phyloP scores from a whole-genome alignment of 805 yeast genomes.

The Cyberlindnera bimundalis region DNA sequence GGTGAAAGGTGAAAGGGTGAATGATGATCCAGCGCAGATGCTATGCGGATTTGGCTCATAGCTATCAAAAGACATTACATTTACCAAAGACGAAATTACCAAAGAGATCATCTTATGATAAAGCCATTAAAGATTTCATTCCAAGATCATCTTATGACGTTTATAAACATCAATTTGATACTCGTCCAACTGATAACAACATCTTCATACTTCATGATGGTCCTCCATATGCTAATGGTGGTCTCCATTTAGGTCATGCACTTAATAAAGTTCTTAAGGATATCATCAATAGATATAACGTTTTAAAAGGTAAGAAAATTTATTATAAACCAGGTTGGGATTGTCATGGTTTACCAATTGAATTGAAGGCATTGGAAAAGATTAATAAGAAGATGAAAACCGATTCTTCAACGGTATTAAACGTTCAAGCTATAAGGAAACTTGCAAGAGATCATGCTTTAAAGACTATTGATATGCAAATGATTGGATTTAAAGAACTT shows the following conservation, averaged over 20 bases:
- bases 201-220: constrained; percentile 86
- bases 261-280: constrained; percentile 88
- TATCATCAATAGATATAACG: constrained; percentile 68
- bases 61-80: constrained; percentile 26
- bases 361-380: constrained; percentile 70
- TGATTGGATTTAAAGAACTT: constrained; percentile 57
- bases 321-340: constrained; percentile 95
- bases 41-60: constrained; percentile 22
- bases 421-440: constrained; percentile 56
- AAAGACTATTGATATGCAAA: constrained; percentile 62
- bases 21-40: constrained; percentile 1
- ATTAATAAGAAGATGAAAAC: constrained; percentile 34
- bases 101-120: constrained; percentile 47
- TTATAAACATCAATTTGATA: constrained; percentile 58
- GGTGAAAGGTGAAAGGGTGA: too few relatives aligned
- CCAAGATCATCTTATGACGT: constrained; percentile 55
- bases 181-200: constrained; percentile 31
- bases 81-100: constrained; percentile 74
- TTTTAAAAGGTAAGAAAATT: constrained; percentile 59
- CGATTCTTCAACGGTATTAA: constrained; percentile 32
- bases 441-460: constrained; percentile 68
- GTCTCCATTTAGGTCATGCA: constrained; percentile 88
- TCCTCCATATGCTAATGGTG: constrained; percentile 98
- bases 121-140: constrained; percentile 40
- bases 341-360: constrained; percentile 97